Evolutionary conservation across 192 early-diverging fungal genomes (phyloP).

Genomic region (Backusella circina): DNA sequence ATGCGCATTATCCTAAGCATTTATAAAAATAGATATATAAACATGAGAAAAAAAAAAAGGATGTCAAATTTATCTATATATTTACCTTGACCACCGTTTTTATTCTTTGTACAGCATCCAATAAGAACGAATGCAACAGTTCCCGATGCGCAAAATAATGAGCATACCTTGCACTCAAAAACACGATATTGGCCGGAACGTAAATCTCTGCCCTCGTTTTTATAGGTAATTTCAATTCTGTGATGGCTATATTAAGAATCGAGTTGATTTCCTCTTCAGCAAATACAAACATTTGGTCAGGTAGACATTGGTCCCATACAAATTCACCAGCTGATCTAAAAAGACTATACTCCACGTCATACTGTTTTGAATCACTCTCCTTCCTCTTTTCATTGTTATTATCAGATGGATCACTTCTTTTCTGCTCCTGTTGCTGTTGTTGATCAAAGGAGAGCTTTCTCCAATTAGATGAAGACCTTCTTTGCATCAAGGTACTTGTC

Average conservation of each 20-base stretch:
- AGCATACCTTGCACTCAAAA: slow-evolving; percentile 86
- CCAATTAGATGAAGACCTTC: slow-evolving; percentile 5
- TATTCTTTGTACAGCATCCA: slow-evolving; percentile 53
- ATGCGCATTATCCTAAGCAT: slow-evolving; percentile 36
- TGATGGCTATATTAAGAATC: slow-evolving; percentile 72
- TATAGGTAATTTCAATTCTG: slow-evolving; percentile 56
- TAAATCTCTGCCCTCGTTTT: slow-evolving; percentile 58
- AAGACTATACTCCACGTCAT: slow-evolving; percentile 16
- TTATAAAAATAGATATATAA: no score
- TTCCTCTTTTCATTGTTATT: no score
- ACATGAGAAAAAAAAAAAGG: neutral
- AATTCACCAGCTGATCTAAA: slow-evolving; percentile 49
- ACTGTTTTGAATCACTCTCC: neutral
- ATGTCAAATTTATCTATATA: neutral
- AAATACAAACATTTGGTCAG: slow-evolving; percentile 98
- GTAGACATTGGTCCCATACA: slow-evolving; percentile 72
- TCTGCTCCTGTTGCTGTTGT: neutral
- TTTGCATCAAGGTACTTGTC: neutral
- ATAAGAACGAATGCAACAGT: slow-evolving; percentile 67
- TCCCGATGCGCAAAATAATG: slow-evolving; percentile 74
- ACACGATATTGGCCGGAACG: slow-evolving; percentile 84
- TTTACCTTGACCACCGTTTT: slow-evolving; percentile 51
- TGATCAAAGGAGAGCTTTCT: neutral
- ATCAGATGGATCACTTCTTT: neutral
- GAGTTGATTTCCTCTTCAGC: slow-evolving; percentile 64